Evolutionary conservation across 2,329 filamentous ascomycete species (phyloP), one percentile per base, ranked within the genome.

Genomic region (Claviceps cyperi): DNA sequence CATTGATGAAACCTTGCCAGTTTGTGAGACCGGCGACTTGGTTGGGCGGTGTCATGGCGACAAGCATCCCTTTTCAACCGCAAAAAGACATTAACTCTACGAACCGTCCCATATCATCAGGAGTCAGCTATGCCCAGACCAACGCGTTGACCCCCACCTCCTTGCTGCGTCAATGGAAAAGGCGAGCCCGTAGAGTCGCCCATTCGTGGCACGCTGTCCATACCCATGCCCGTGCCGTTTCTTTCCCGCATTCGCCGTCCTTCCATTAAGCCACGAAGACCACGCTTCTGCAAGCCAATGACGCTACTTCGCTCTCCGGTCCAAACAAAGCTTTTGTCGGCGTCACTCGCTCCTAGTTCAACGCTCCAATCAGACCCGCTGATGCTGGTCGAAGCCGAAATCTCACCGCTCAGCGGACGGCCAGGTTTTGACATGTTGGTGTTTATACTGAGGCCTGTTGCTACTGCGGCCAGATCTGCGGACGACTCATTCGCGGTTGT

Each of bases 221-320:
- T 75, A 9, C 74, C 74, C 2, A 72, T 75, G 58, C 49, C 66
- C 56, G 72, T 75, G 9, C 74, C 74, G 3, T 72, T 75, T 55
- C 87, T 73, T 64, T 94, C 88, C 43, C 90, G 74, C 72, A 96
- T 81, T 53, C 91, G 76, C 43, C 91, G 74, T 3, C 91, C 91
- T 66, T 97, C 92, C 92, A 98, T 97, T 57, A 98, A 66, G 0
- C 92, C 92, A 52, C 91, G 76, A 37, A 98, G 66, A 0, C 92
- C 92, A 49, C 92, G 77, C 71, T 98, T 98, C 71, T 98, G 92
- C 55, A 98, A 64, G 0, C 92, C 92, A 57, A 98, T 94, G 2
- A 97, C 91, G 46, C 87, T 87, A 69, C 86, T 90, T 36, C 91
- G 66, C 69, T 94, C 79, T 51, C 84, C 82, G 59, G 77, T 71